Evolutionary conservation across 179 eudicot species (phyloP).

Genomic region (Silene coronaria): DNA sequence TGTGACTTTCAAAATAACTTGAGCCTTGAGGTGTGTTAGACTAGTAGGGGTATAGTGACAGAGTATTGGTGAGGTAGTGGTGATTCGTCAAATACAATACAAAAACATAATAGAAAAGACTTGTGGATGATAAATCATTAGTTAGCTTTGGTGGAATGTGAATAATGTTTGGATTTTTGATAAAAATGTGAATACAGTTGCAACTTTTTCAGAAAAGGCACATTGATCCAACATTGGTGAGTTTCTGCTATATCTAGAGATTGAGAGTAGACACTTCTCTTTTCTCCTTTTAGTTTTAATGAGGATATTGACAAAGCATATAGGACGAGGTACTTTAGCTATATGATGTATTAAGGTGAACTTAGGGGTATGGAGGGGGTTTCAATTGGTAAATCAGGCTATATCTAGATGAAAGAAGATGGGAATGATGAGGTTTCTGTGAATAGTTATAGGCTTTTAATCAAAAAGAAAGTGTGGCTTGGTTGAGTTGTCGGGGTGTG

Average conservation of each 20-base stretch:
- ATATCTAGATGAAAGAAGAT: conserved; percentile 4
- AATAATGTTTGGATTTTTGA: not conserved
- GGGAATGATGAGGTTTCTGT: not conserved
- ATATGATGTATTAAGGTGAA: not conserved
- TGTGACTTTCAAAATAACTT: not conserved
- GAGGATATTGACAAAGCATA: not conserved
- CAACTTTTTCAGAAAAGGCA: no score
- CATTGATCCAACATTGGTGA: not conserved
- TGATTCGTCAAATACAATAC: no score
- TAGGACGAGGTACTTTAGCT: not conserved
- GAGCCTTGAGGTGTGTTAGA: not conserved
- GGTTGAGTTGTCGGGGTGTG: not conserved
- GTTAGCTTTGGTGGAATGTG: not conserved
- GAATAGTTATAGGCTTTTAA: not conserved
- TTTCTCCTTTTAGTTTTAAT: not conserved
- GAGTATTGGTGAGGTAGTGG: not conserved
- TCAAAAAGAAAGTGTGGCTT: not conserved
- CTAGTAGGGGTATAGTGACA: not conserved
- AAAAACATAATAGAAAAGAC: no score
- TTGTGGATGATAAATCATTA: not conserved
- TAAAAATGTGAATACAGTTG: not conserved
- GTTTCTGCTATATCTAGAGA: not conserved
- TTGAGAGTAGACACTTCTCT: not conserved
- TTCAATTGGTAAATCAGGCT: not conserved
- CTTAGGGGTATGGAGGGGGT: not conserved